A percentile compares a stretch with the other conserved stretches of the same genome.
Evolutionary conservation across 306 rosid species (phyloP).

Genomic region (Vigna angularis): DNA sequence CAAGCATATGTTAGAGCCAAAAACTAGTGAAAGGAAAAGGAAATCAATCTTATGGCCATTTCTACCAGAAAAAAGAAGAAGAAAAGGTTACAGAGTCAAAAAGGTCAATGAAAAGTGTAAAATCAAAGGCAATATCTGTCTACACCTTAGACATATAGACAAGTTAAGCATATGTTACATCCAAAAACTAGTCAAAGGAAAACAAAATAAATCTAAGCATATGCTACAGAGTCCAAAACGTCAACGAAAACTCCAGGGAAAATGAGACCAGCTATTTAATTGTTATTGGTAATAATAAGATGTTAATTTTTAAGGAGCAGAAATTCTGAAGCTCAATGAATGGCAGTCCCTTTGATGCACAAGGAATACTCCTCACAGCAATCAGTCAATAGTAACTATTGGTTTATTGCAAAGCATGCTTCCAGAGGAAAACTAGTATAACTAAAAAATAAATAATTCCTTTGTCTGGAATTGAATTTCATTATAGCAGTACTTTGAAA

Average conservation of each 20-base stretch:
- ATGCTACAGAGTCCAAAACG: background rate
- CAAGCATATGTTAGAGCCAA: conserved; percentile 4
- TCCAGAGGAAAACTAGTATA: background rate
- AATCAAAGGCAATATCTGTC: conserved; percentile 34
- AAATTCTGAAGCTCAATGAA: conserved; percentile 9
- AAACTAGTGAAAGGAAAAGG: conserved; percentile 21
- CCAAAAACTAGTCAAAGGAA: conserved; percentile 26
- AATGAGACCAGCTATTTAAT: background rate
- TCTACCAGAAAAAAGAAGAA: conserved; percentile 12
- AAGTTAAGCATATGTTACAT: conserved; percentile 13
- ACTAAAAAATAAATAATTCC: background rate
- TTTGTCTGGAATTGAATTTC: background rate
- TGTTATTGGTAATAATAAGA: background rate
- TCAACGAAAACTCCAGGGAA: conserved; percentile 2
- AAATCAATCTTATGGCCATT: background rate
- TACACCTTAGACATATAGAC: conserved; percentile 37
- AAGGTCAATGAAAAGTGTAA: conserved; percentile 23
- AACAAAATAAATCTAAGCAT: background rate
- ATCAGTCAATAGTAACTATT: conserved; percentile 3
- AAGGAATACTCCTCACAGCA: conserved; percentile 14
- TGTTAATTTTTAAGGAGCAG: background rate
- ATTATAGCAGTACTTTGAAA: background rate
- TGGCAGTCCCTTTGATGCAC: background rate
- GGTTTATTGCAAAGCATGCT: conserved; percentile 16
- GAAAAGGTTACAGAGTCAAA: too few species aligned